Evolutionary conservation across 1,284 basidiomycete species (phyloP), one percentile per base, ranked within the genome.

Genomic region (Apiotrichum porosum): DNA sequence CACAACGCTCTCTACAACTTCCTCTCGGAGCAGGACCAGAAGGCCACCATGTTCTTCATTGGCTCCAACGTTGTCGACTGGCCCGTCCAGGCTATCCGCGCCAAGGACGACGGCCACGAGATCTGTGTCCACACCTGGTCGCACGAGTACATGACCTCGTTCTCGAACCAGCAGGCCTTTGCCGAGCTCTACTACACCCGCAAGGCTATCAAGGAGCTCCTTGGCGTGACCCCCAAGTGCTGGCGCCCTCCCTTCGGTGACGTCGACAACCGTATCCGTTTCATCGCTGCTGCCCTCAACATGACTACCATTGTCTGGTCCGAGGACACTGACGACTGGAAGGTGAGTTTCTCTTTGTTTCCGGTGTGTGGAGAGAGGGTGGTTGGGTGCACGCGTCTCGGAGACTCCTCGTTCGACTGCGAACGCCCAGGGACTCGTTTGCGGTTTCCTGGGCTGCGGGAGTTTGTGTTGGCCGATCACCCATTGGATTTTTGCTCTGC

Each of bases 121-220:
- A 68, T 76, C 45, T 72, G 71, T 44, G 57, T 73, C 23, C 74
- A 75, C 60, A 75, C 74, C 33, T 78, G 77, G 26, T 28, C 26
- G 26, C 26, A 28, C 26, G 8, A 6, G 26, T 28, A 28, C 26
- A 28, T 28, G 26, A 28, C 78, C 8, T 63, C 74, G 13, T 62
- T 79, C 43, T 64, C 69, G 48, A 72, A 76, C 64, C 76, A 78
- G 45, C 66, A 76, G 52, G 77, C 72, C 22, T 79, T 80, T 55
- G 77, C 78, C 34, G 79, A 80, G 64, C 69, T 80, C 19, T 80
- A 77, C 63, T 80, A 79, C 71, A 75, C 77, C 23, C 70, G 70
- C 50, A 68, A 76, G 58, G 66, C 64, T 41, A 78, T 79, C 74
- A 77, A 78, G 63, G 66, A 70, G 23, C 61, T 79, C 40, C 58